Conservation (phyloP, 2,329 filamentous ascomycete species). For the Trichoderma atroviride region DNA sequence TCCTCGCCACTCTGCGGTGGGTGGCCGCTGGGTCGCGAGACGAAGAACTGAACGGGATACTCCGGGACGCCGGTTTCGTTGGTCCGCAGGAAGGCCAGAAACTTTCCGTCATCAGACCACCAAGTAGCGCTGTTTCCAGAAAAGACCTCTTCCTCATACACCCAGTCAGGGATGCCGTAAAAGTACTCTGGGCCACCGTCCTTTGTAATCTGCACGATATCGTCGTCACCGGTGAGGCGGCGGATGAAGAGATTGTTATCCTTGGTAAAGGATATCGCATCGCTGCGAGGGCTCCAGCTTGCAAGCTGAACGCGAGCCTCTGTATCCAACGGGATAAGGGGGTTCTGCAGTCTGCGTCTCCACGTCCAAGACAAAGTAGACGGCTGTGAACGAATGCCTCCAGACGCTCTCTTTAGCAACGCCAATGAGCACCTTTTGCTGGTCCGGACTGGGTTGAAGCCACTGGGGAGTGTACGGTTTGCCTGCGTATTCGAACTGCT, state of each 20-base stretch:
- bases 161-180: constrained; percentile 97
- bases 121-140: constrained; percentile 80
- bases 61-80: constrained; percentile 91
- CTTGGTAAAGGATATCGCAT: constrained; percentile 85
- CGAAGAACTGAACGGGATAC: constrained; percentile 91
- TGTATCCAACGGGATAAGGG: constrained; percentile 68
- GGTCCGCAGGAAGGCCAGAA: constrained; percentile 87
- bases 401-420: constrained; percentile 76
- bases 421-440: constrained; percentile 83
- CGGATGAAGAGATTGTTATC: constrained; percentile 90
- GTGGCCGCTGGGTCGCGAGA: constrained; percentile 80
- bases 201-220: constrained; percentile 73
- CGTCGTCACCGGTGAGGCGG: constrained; percentile 54
- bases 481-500: constrained; percentile 62
- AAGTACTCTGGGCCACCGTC: constrained; percentile 90
- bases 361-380: constrained; percentile 93
- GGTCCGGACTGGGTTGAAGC: constrained; percentile 76
- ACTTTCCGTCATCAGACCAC: constrained; percentile 92
- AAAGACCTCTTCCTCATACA: constrained; percentile 76
- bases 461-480: constrained; percentile 58
- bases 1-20: constrained; percentile 70
- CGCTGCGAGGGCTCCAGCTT: constrained; percentile 83
- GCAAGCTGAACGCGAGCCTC: constrained; percentile 77
- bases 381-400: constrained; percentile 84
- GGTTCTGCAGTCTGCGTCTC: constrained; percentile 75